phyloP scores from a whole-genome alignment of 2,329 filamentous ascomycete genomes.

The Zasmidium cellare region DNA sequence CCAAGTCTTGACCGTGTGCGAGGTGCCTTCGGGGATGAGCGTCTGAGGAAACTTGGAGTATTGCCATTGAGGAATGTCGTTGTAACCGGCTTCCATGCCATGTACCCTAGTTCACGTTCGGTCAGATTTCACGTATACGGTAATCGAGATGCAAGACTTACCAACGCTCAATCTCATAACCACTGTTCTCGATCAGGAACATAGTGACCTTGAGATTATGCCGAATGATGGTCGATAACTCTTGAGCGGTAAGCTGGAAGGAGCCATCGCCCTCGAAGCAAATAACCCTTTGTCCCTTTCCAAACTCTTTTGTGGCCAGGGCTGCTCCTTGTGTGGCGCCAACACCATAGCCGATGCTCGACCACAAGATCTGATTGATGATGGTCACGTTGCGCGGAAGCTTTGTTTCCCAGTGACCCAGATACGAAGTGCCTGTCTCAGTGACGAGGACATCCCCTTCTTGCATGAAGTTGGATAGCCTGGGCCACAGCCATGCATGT shows the following conservation, averaged over 20 bases:
- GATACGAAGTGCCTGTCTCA: conserved; percentile 85
- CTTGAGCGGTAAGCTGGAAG: conserved; percentile 66
- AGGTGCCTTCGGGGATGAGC: conserved; percentile 4
- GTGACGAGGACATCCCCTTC: conserved; percentile 77
- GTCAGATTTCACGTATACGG: neutral
- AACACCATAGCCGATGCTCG: conserved; percentile 65
- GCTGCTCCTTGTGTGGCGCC: conserved; percentile 68
- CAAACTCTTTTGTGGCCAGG: conserved; percentile 63
- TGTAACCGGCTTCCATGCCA: conserved; percentile 35
- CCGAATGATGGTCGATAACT: conserved; percentile 63
- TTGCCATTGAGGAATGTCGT: conserved; percentile 18
- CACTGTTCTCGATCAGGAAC: conserved; percentile 49
- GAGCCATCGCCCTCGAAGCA: conserved; percentile 56
- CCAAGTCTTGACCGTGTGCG: conserved; percentile 13
- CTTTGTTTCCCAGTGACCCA: conserved; percentile 81
- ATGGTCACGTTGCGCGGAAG: conserved; percentile 78
- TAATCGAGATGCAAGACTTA: neutral
- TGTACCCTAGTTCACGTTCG: conserved; percentile 35
- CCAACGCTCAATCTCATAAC: conserved; percentile 49
- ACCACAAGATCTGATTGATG: conserved; percentile 76
- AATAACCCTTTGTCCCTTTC: conserved; percentile 19
- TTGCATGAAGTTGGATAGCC: conserved; percentile 67
- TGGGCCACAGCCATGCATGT: conserved; percentile 76
- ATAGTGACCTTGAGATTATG: conserved; percentile 38
- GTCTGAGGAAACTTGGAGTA: conserved; percentile 11